A percentile compares a stretch with the other conserved stretches of the same genome.
Conservation (phyloP, 2,329 filamentous ascomycete species). For the Xylaria digitata region DNA sequence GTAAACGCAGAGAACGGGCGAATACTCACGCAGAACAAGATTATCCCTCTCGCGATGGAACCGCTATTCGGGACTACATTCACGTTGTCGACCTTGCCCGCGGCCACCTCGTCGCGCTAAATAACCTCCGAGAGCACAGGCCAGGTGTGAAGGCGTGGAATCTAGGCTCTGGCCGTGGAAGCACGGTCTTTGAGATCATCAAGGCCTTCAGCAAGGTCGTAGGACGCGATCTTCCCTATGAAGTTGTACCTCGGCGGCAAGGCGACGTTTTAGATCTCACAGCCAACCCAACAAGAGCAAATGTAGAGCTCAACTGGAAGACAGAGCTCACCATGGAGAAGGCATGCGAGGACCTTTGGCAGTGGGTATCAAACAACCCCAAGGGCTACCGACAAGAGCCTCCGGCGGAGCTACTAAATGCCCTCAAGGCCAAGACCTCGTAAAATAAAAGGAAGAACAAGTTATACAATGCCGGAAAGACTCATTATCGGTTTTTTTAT, state of each 20-base stretch:
- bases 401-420: slow-evolving; percentile 81
- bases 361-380: slow-evolving; percentile 97
- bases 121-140: slow-evolving; percentile 84
- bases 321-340: slow-evolving; percentile 90
- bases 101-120: slow-evolving; percentile 88
- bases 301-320: slow-evolving; percentile 91
- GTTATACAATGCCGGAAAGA: not conserved
- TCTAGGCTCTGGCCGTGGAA: slow-evolving; percentile 91
- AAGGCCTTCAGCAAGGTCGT: slow-evolving; percentile 91
- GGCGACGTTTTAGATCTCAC: slow-evolving; percentile 96
- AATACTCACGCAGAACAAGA: slow-evolving; percentile 63
- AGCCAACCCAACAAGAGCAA: slow-evolving; percentile 87
- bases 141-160: slow-evolving; percentile 97
- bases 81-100: slow-evolving; percentile 90
- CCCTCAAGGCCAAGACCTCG: slow-evolving; percentile 59
- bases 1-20: not conserved
- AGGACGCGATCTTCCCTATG: slow-evolving; percentile 85
- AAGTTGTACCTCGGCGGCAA: slow-evolving; percentile 82
- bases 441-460: slow-evolving; percentile 29
- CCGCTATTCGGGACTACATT: slow-evolving; percentile 97
- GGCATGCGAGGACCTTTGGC: slow-evolving; percentile 94
- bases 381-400: slow-evolving; percentile 93
- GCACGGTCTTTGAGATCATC: slow-evolving; percentile 97
- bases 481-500: not conserved
- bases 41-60: slow-evolving; percentile 90